Percentiles rank a stretch among this genome's conserved stretches.
Conservation (phyloP, 2,329 filamentous ascomycete genomes). For the Paraphaeosphaeria minitans region DNA sequence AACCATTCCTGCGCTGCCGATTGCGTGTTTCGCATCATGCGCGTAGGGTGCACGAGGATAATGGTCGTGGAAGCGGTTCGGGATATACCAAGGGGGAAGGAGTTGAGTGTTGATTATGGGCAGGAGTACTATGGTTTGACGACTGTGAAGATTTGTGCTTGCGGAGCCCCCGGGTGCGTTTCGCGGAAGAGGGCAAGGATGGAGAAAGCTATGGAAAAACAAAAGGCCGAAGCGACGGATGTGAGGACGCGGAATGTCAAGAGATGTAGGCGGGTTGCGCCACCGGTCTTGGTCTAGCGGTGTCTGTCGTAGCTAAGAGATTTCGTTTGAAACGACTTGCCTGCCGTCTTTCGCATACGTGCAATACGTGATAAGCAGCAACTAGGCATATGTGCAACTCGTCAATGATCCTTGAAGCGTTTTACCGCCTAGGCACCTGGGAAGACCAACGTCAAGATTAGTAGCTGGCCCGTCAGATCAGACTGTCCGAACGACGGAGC, state of each 20-base stretch:
- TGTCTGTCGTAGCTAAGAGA: not conserved
- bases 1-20: slow-evolving; percentile 22
- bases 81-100: slow-evolving; percentile 13
- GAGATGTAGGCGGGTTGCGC: slow-evolving; percentile 32
- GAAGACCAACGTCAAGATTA: too few species aligned
- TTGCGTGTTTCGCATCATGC: slow-evolving; percentile 13
- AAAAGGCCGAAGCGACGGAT: not conserved
- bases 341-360: too few species aligned
- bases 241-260: slow-evolving; percentile 20
- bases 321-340: too few species aligned
- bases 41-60: slow-evolving; percentile 18
- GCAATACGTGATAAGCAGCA: too few species aligned
- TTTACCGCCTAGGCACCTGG: too few species aligned
- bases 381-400: too few species aligned
- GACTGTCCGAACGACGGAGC: too few species aligned
- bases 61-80: slow-evolving; percentile 19
- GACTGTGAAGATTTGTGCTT: slow-evolving; percentile 16
- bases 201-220: not conserved
- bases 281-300: slow-evolving; percentile 2
- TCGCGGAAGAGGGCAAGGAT: slow-evolving; percentile 5
- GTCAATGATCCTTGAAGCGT: too few species aligned
- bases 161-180: slow-evolving; percentile 19
- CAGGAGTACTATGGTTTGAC: slow-evolving; percentile 16
- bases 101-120: slow-evolving; percentile 25
- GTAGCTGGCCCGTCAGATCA: too few species aligned